phyloP scores from a whole-genome alignment of 306 rosid genomes.

The Inga oerstediana region DNA sequence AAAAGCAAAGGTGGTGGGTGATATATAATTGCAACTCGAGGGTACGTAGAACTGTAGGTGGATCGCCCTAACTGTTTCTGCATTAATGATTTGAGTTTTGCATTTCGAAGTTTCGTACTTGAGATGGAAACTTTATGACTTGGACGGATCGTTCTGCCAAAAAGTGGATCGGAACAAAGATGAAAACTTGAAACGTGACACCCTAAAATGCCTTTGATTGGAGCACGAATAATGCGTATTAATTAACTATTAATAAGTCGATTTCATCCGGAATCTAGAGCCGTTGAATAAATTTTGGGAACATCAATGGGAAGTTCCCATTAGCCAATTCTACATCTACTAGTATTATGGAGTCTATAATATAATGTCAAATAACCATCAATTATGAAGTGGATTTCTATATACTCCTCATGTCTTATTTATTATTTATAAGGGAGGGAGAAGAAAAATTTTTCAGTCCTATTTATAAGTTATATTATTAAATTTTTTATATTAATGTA shows the following conservation, averaged over 20 bases:
- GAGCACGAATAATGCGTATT: no score
- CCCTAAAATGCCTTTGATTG: no score
- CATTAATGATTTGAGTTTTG: neutral
- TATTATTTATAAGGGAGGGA: accelerated
- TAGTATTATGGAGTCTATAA: neutral
- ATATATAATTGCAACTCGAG: neutral
- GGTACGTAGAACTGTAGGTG: no score
- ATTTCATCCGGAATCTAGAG: neutral
- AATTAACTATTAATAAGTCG: neutral
- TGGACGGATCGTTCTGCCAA: neutral
- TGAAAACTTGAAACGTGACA: no score
- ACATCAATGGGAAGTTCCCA: neutral
- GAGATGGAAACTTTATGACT: neutral
- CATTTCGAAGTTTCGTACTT: neutral
- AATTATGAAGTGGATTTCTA: neutral
- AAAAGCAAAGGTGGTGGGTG: neutral
- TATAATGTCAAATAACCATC: neutral
- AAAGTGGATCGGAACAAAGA: neutral
- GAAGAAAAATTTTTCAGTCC: no score
- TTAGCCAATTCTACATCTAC: neutral
- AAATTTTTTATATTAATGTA: no score
- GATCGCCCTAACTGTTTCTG: neutral
- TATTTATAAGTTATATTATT: no score
- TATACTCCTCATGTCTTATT: neutral
- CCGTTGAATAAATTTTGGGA: neutral